Conservation (phyloP, 345 rosid genomes). For the Clarkia xantiana region DNA sequence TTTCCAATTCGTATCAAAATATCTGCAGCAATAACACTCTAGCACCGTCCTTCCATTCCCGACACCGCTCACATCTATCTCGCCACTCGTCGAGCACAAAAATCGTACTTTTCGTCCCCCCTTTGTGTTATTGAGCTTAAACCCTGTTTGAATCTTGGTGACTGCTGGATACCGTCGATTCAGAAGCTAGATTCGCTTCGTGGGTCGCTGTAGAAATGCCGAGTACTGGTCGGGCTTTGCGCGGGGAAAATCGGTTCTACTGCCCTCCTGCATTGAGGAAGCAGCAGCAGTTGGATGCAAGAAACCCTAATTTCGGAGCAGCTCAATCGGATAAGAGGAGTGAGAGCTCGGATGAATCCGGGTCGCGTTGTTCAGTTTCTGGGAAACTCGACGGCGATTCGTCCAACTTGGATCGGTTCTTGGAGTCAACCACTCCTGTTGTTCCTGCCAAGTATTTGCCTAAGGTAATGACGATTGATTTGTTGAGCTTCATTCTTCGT, state of each 20-base stretch:
- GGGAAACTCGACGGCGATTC: conserved; percentile 12
- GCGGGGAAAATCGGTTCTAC: conserved; percentile 33
- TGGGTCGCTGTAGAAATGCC: conserved; percentile 17
- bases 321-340: conserved; percentile 13
- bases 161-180: background rate
- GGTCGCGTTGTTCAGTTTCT: conserved; percentile 27
- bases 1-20: background rate
- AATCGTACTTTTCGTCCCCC: no score
- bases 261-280: conserved; percentile 28
- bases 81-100: no score
- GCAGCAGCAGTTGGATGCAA: conserved; percentile 11
- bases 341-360: conserved; percentile 23
- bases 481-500: background rate
- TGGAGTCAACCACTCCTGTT: conserved; percentile 64
- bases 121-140: background rate
- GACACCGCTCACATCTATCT: no score
- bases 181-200: background rate
- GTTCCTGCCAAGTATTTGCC: conserved; percentile 49
- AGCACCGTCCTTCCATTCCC: no score
- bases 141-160: background rate
- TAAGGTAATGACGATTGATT: conserved; percentile 29
- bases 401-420: conserved; percentile 88
- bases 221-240: conserved; percentile 21
- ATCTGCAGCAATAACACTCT: background rate
- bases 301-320: background rate